Evolutionary conservation across 805 yeast genomes (phyloP).

Genomic region (Saccharomycopsis microspora): DNA sequence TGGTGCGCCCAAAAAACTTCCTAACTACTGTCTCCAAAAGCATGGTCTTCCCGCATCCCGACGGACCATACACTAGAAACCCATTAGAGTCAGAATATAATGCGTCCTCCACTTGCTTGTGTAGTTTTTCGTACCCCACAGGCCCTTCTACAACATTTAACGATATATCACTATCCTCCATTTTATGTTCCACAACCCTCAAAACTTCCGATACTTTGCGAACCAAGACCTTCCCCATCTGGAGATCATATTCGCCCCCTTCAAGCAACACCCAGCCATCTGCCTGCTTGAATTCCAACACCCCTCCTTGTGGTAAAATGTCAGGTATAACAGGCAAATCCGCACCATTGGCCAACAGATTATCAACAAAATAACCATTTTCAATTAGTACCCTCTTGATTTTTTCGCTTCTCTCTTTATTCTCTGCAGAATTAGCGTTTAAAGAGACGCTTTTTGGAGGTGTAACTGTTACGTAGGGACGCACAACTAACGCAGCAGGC

Average conservation of each 20-base stretch:
- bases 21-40: constrained; percentile 32
- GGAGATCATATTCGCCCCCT: constrained; percentile 29
- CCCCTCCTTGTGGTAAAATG: constrained; percentile 47
- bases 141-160: constrained; percentile 19
- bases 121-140: constrained; percentile 45
- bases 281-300: constrained; percentile 35
- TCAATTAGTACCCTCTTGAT: constrained; percentile 1
- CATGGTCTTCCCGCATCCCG: constrained; percentile 77
- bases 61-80: constrained; percentile 53
- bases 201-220: constrained; percentile 27
- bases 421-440: constrained; percentile 13
- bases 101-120: constrained; percentile 29
- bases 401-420: background rate
- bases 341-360: constrained; percentile 30
- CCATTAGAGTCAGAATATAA: constrained; percentile 40
- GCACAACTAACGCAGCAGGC: constrained; percentile 19
- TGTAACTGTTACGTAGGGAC: constrained; percentile 41
- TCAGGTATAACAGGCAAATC: constrained; percentile 38
- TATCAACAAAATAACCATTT: constrained; percentile 16
- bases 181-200: background rate
- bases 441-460: constrained; percentile 20
- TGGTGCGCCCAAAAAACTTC: constrained; percentile 26
- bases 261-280: constrained; percentile 36
- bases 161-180: constrained; percentile 4
- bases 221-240: constrained; percentile 38